Conservation (phyloP, 2,329 filamentous ascomycete genomes). For the Sporothrix sp. region DNA sequence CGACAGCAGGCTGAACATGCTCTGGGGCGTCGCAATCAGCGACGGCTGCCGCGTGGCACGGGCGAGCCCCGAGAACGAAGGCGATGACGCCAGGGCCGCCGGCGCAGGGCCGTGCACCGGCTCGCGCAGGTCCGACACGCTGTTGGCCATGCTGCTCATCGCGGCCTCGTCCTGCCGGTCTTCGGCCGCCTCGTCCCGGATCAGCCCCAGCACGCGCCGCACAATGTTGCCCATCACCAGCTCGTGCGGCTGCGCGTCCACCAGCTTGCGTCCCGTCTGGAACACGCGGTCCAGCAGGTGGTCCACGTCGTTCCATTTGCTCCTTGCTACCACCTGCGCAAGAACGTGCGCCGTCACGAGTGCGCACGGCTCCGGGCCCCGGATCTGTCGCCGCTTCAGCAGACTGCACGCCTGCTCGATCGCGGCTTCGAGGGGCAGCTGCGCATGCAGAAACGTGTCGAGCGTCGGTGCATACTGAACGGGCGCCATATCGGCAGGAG, state of each 20-base stretch:
- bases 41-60: conserved; percentile 24
- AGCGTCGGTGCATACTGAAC: conserved; percentile 57
- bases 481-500: conserved; percentile 41
- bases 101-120: conserved; percentile 39
- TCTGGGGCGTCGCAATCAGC: conserved; percentile 50
- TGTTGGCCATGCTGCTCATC: conserved; percentile 33
- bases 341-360: conserved; percentile 85
- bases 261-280: conserved; percentile 65
- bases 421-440: conserved; percentile 59
- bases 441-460: conserved; percentile 64
- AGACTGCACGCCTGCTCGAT: conserved; percentile 71
- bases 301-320: conserved; percentile 66
- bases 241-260: conserved; percentile 78
- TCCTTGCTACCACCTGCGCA: conserved; percentile 72
- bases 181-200: conserved; percentile 82
- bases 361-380: conserved; percentile 77
- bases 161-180: conserved; percentile 50
- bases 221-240: conserved; percentile 93
- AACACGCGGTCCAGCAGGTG: conserved; percentile 73
- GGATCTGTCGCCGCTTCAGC: conserved; percentile 83
- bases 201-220: conserved; percentile 76
- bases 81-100: neutral
- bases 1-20: conserved; percentile 81
- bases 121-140: conserved; percentile 29
- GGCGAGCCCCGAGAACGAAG: neutral